Percentiles rank a stretch among this genome's conserved stretches.
Conservation (phyloP, 805 yeast species). For the Candida pseudoglaebosa region DNA sequence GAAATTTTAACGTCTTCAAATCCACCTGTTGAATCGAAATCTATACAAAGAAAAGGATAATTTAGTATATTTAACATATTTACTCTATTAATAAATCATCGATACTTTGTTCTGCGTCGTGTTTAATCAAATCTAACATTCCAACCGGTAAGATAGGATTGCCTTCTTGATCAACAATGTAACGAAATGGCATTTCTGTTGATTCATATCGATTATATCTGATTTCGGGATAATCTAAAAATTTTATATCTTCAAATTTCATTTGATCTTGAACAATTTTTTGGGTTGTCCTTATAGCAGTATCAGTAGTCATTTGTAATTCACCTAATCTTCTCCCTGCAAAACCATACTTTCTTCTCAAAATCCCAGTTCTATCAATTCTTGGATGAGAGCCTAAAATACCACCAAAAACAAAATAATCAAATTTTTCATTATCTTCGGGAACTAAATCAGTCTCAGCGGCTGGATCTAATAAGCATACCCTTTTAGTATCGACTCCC, state of each 20-base stretch:
- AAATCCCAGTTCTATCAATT: constrained; percentile 88
- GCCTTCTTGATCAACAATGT: constrained; percentile 58
- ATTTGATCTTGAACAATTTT: constrained; percentile 58
- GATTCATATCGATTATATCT: constrained; percentile 84
- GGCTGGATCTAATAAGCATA: constrained; percentile 86
- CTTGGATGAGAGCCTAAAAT: constrained; percentile 93
- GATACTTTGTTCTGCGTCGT: constrained; percentile 78
- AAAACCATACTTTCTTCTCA: constrained; percentile 75
- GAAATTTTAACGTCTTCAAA: constrained; percentile 41
- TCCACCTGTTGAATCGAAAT: constrained; percentile 23
- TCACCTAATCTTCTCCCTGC: constrained; percentile 83
- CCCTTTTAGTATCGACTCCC: constrained; percentile 41
- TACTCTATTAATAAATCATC: constrained; percentile 57
- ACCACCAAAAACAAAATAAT: constrained; percentile 94
- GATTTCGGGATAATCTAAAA: constrained; percentile 92
- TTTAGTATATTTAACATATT: constrained; percentile 2
- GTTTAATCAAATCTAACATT: constrained; percentile 80
- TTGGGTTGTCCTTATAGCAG: constrained; percentile 92
- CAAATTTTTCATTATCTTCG: constrained; percentile 59
- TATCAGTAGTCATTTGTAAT: constrained; percentile 96
- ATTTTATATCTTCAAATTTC: constrained; percentile 68
- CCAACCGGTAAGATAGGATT: constrained; percentile 89
- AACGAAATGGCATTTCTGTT: constrained; percentile 97
- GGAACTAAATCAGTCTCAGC: constrained; percentile 75
- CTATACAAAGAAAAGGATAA: constrained; percentile 16